Conservation (phyloP, 139 green algal species). For the Klebsormidium nitens region DNA sequence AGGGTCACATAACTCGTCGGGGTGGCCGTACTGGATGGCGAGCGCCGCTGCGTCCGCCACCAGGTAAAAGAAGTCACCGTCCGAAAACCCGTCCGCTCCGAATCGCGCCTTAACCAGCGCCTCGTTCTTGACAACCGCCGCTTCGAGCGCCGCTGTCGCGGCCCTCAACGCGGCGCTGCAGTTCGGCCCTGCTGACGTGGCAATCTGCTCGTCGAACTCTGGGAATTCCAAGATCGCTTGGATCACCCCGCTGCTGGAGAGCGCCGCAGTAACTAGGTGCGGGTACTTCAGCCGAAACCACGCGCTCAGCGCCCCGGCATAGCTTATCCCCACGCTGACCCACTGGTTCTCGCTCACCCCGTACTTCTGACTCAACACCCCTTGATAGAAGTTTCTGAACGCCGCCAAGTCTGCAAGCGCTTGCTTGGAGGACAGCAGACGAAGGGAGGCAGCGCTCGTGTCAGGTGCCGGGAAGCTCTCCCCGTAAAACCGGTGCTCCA, state of each 20-base stretch:
- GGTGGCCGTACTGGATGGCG: too few relatives aligned
- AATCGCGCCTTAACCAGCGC: too few relatives aligned
- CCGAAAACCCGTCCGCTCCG: too few relatives aligned
- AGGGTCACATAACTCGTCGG: too few relatives aligned
- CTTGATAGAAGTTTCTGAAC: constrained; percentile 26
- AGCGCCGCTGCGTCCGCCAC: too few relatives aligned
- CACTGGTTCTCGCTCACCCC: constrained; percentile 22
- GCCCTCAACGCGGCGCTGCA: too few relatives aligned
- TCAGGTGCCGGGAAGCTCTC: constrained; percentile 18
- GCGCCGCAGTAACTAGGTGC: constrained; percentile 16
- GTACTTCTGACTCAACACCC: too few relatives aligned
- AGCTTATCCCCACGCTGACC: constrained; percentile 28
- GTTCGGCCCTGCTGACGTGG: too few relatives aligned
- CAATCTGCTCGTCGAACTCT: constrained; percentile 19
- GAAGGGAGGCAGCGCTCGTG: constrained; percentile 9
- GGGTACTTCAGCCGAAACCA: constrained; percentile 28
- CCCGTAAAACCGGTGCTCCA: constrained; percentile 38
- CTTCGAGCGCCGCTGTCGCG: too few relatives aligned
- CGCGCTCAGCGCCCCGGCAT: constrained; percentile 21
- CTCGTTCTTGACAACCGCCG: too few relatives aligned
- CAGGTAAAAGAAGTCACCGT: too few relatives aligned
- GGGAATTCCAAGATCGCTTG: constrained; percentile 21
- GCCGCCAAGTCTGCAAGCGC: constrained; percentile 17
- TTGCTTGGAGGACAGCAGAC: constrained; percentile 26
- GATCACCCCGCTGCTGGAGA: constrained; percentile 28